Evolutionary conservation across 805 yeast genomes (phyloP).

Genomic region (Citeromyces matritensis): DNA sequence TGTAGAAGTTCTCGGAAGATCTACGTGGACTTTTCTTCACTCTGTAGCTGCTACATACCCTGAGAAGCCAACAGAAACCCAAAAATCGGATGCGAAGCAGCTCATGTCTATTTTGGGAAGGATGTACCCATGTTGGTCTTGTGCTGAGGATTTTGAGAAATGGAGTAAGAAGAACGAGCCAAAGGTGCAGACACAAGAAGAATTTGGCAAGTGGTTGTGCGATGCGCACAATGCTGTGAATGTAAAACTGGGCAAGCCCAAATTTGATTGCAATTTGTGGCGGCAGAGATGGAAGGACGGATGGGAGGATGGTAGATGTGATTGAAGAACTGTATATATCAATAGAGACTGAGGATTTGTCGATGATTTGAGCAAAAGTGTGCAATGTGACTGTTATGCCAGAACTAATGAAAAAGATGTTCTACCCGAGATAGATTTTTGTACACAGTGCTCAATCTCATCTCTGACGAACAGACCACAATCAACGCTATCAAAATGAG

Average conservation of each 20-base stretch:
- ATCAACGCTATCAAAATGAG: no score
- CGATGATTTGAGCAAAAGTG: neutral
- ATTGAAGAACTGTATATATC: conserved; percentile 9
- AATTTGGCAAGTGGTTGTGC: conserved; percentile 83
- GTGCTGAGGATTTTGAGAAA: conserved; percentile 70
- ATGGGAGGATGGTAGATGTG: conserved; percentile 58
- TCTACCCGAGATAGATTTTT: conserved; percentile 21
- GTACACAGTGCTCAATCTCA: conserved; percentile 24
- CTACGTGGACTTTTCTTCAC: conserved; percentile 89
- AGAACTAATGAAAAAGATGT: neutral
- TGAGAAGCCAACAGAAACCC: conserved; percentile 36
- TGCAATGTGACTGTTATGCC: neutral
- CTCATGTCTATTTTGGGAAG: conserved; percentile 61
- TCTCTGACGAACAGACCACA: no score
- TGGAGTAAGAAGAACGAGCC: conserved; percentile 44
- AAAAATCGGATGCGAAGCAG: conserved; percentile 58
- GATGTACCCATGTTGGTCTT: conserved; percentile 87
- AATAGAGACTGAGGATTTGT: no score
- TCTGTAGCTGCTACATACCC: conserved; percentile 87
- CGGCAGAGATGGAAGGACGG: conserved; percentile 91
- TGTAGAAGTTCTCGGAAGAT: conserved; percentile 61
- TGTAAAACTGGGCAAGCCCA: conserved; percentile 68
- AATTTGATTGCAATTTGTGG: conserved; percentile 84
- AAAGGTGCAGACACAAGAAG: conserved; percentile 51
- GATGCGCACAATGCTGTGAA: conserved; percentile 94